Percentiles rank a stretch among this genome's conserved stretches.
Conservation (phyloP, 495 filamentous ascomycete species). For the Penicillium simplicissimum region DNA sequence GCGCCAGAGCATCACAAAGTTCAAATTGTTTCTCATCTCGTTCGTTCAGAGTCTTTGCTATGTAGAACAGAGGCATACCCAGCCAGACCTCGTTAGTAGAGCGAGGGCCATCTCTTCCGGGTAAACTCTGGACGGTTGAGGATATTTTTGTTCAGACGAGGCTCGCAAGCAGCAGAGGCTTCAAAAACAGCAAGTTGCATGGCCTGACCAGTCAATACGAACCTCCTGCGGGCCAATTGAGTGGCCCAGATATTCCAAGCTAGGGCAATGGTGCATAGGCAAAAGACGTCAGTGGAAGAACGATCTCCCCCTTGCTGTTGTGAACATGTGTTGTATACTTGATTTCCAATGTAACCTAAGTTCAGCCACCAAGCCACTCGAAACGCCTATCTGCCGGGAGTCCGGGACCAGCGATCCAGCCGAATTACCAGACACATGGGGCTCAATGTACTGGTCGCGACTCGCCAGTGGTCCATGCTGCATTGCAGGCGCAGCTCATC, state of each 20-base stretch:
- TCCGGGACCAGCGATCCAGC: slow-evolving; percentile 1
- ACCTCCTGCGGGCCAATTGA: background rate
- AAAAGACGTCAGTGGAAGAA: slow-evolving; percentile 2
- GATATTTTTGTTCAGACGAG: background rate
- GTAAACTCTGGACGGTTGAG: background rate
- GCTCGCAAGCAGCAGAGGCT: background rate
- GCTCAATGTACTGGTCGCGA: background rate
- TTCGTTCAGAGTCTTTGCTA: background rate
- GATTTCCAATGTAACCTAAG: slow-evolving; percentile 6
- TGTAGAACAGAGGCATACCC: background rate
- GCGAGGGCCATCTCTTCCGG: background rate
- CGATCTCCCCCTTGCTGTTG: background rate
- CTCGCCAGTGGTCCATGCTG: background rate
- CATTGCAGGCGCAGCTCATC: too few relatives aligned
- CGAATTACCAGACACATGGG: slow-evolving; percentile 3
- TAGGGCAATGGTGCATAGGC: background rate
- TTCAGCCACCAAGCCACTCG: slow-evolving; percentile 9
- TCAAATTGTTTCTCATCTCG: background rate
- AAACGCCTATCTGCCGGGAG: slow-evolving; percentile 3
- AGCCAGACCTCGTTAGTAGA: background rate
- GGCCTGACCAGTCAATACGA: background rate
- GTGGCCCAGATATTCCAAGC: background rate
- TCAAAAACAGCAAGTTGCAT: background rate
- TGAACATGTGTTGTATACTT: background rate
- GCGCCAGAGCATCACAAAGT: background rate